Conservation (phyloP, 441 rosid genomes). For the Bruguiera hainesii region DNA sequence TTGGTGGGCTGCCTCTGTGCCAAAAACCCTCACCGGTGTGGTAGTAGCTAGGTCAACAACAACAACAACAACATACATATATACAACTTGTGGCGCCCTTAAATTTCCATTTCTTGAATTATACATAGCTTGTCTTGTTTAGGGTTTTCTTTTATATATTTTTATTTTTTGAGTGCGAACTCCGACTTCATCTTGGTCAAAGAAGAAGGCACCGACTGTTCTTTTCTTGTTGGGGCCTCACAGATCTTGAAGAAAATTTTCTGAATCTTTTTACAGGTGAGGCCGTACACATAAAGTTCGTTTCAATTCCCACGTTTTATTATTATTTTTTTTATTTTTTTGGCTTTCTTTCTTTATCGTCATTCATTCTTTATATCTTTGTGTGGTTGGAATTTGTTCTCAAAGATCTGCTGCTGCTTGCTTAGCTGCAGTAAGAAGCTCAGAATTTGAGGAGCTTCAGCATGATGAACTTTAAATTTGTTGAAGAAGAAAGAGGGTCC, state of each 20-base stretch:
- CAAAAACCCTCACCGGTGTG: constrained; percentile 9
- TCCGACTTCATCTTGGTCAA: constrained; percentile 29
- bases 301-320: neutral
- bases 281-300: constrained; percentile 10
- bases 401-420: constrained; percentile 20
- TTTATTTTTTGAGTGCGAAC: neutral
- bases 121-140: constrained; percentile 33
- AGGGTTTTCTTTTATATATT: constrained; percentile 24
- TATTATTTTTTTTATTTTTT: constrained; percentile 7
- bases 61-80: neutral
- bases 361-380: constrained; percentile 13
- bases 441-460: constrained; percentile 19
- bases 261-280: constrained; percentile 27
- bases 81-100: neutral
- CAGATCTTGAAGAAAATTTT: constrained; percentile 33
- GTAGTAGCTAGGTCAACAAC: constrained; percentile 25
- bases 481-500: constrained; percentile 33
- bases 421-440: constrained; percentile 17
- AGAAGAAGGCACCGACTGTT: constrained; percentile 49
- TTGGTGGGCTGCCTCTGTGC: neutral
- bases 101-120: constrained; percentile 16
- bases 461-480: constrained; percentile 31
- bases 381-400: constrained; percentile 28
- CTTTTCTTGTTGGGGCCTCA: constrained; percentile 26
- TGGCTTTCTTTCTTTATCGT: constrained; percentile 11